A percentile compares a stretch with the other conserved stretches of the same genome.
Conservation (phyloP, 1,284 basidiomycete genomes). For the Cryptococcus sp. region DNA sequence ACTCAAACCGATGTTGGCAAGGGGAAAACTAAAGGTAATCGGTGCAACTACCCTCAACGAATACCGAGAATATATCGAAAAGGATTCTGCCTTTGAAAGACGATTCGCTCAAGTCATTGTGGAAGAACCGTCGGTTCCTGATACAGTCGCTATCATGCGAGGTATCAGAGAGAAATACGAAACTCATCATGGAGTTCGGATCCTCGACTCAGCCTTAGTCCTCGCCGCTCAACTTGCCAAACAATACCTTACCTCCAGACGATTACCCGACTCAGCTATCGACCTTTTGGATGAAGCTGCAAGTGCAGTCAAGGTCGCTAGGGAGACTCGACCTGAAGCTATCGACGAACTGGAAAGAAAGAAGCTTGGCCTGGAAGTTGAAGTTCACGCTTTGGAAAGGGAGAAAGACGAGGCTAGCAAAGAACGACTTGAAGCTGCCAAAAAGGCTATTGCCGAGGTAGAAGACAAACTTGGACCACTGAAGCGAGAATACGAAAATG, state of each 20-base stretch:
- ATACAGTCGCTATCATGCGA: conserved; percentile 78
- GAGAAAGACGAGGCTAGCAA: conserved; percentile 89
- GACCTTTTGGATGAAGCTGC: conserved; percentile 86
- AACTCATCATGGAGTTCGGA: conserved; percentile 79
- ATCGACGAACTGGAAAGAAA: conserved; percentile 91
- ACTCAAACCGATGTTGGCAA: conserved; percentile 82
- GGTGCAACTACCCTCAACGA: conserved; percentile 92
- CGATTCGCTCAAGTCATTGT: conserved; percentile 92
- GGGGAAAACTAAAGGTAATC: conserved; percentile 84
- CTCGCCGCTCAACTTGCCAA: conserved; percentile 87
- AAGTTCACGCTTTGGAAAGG: conserved; percentile 89
- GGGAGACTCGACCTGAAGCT: conserved; percentile 90
- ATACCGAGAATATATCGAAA: conserved; percentile 94
- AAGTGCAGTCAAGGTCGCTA: conserved; percentile 75
- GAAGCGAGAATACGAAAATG: conserved; percentile 81
- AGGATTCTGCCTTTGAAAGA: conserved; percentile 87
- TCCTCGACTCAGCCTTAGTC: conserved; percentile 85
- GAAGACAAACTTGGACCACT: conserved; percentile 88
- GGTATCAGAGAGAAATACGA: conserved; percentile 77
- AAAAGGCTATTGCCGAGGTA: conserved; percentile 76
- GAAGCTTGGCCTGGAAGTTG: conserved; percentile 90
- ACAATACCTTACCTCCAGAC: conserved; percentile 82
- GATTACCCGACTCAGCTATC: conserved; percentile 85
- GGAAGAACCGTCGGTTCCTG: conserved; percentile 83
- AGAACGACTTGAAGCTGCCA: conserved; percentile 72